Evolutionary conservation across 257 asterid species (phyloP).

Genomic region (Solanum piurae): DNA sequence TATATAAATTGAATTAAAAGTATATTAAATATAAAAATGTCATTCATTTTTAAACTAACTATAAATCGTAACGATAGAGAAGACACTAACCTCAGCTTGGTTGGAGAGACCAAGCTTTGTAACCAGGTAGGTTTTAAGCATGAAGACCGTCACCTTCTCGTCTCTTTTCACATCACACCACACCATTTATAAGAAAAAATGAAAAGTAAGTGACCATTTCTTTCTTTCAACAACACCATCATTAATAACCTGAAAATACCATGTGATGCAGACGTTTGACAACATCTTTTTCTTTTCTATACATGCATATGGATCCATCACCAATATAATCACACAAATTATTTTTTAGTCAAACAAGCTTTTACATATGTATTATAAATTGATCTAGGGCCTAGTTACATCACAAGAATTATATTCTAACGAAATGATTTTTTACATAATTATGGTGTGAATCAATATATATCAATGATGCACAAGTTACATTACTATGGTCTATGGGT

Average conservation of each 20-base stretch:
- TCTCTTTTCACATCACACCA: conserved; percentile 4
- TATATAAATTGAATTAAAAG: too few relatives aligned
- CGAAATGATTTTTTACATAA: neutral
- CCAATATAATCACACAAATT: neutral
- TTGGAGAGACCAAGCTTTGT: conserved; percentile 16
- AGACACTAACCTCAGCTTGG: conserved; percentile 5
- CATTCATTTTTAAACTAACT: too few relatives aligned
- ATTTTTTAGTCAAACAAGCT: neutral
- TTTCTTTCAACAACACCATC: conserved; percentile 5
- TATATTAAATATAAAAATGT: too few relatives aligned
- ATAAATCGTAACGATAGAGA: too few relatives aligned
- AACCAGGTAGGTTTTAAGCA: conserved; percentile 19
- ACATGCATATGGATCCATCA: neutral
- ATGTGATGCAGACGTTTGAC: neutral
- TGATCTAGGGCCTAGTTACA: neutral
- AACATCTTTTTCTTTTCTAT: neutral
- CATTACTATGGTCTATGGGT: neutral
- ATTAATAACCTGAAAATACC: neutral
- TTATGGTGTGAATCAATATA: neutral
- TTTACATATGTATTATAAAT: neutral
- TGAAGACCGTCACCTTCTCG: conserved; percentile 14
- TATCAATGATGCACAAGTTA: neutral
- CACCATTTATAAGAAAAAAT: neutral
- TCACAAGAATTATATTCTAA: neutral
- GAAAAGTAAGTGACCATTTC: neutral